Percentiles rank a stretch among this genome's conserved stretches.
Evolutionary conservation across 192 early-diverging fungal genomes (phyloP).

Genomic region (Coemansia sp.): DNA sequence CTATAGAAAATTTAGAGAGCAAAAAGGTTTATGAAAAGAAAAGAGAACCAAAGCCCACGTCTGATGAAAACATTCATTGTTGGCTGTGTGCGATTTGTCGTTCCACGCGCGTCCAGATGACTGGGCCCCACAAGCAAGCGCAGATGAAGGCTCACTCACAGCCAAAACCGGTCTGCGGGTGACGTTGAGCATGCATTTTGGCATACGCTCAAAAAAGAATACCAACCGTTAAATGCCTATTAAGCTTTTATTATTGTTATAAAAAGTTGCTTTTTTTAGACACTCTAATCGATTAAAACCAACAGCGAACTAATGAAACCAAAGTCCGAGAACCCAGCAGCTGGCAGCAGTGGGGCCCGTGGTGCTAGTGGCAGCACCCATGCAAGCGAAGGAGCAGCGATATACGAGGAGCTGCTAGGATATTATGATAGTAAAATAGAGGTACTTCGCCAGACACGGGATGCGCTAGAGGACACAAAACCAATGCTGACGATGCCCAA

Average conservation of each 20-base stretch:
- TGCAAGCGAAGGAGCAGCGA: conserved; percentile 12
- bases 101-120: neutral
- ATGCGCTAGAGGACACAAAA: conserved; percentile 37
- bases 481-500: conserved; percentile 21
- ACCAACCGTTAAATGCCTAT: neutral
- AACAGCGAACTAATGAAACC: conserved; percentile 7
- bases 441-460: conserved; percentile 33
- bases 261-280: neutral
- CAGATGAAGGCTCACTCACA: neutral
- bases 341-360: neutral
- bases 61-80: no score
- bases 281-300: neutral
- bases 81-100: no score
- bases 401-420: conserved; percentile 45
- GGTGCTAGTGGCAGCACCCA: conserved; percentile 1
- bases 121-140: conserved; percentile 2
- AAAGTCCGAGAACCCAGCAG: conserved; percentile 2
- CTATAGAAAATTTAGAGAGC: neutral
- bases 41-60: neutral
- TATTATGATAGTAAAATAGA: conserved; percentile 44
- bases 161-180: neutral
- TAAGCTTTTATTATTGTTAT: neutral
- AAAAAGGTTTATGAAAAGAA: neutral
- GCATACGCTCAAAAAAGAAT: neutral
- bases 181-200: no score